Conservation (phyloP, 257 asterid genomes). For the Henckelia pumila region DNA sequence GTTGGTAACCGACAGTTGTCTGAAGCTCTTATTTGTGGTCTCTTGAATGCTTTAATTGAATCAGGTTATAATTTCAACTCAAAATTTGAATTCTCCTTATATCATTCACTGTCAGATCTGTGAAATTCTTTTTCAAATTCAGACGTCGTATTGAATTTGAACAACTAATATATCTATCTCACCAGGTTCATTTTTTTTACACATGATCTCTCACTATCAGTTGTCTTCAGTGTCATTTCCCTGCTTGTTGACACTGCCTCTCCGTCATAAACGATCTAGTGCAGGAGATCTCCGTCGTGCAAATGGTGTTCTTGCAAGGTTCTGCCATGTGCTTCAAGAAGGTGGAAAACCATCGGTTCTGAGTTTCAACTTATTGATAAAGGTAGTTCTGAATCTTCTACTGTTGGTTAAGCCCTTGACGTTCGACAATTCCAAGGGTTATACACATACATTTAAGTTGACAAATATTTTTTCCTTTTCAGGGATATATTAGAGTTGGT, state of each 20-base stretch:
- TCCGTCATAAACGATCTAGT: conserved; percentile 43
- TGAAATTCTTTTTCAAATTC: neutral
- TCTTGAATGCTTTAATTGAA: conserved; percentile 55
- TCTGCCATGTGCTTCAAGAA: conserved; percentile 43
- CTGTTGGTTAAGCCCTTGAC: neutral
- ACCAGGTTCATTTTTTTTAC: neutral
- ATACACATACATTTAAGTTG: conserved; percentile 5
- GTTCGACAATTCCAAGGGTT: conserved; percentile 1
- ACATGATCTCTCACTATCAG: conserved; percentile 1
- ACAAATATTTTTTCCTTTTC: conserved; percentile 30
- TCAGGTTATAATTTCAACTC: conserved; percentile 49
- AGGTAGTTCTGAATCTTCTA: conserved; percentile 36
- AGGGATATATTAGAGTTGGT: conserved; percentile 65
- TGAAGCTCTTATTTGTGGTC: conserved; percentile 45
- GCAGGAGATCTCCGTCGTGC: conserved; percentile 90
- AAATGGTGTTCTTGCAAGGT: neutral
- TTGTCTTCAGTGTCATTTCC: conserved; percentile 20
- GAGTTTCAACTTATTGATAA: conserved; percentile 63
- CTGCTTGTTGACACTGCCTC: conserved; percentile 38
- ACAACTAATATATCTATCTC: conserved; percentile 1
- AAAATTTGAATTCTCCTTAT: conserved; percentile 4
- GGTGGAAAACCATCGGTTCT: conserved; percentile 48
- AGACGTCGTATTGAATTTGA: neutral
- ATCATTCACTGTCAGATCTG: conserved; percentile 7
- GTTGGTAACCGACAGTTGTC: conserved; percentile 53